Evolutionary conservation across 2,329 filamentous ascomycete genomes (phyloP), one percentile per base, ranked within the genome.

Genomic region (Epichloe brachyelytri): DNA sequence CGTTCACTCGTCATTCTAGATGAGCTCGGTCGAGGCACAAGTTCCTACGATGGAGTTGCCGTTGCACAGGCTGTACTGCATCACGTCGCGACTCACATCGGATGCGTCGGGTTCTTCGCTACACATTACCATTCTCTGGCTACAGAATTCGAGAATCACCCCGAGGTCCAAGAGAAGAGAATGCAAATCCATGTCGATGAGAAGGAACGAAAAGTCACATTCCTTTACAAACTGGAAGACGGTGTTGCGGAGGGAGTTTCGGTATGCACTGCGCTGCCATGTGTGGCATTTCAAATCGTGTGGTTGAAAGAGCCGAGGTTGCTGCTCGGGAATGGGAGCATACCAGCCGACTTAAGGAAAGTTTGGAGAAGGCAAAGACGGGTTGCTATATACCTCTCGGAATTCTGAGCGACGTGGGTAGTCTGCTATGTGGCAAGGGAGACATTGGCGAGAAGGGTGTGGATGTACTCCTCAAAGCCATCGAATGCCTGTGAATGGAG

Each of bases 201-300:
- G 4, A 79, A 77, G 45, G 78, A 88, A 52, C 79, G 88, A 22
- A 82, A 83, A n/a, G 83, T 98, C n/a, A 96, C 91, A 0, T 98
- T 98, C 70, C 66, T 98, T 51, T 98, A 98, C 71, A 90, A 88
- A 62, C 78, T 98, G 0, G 93, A 97, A 67, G 80, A 88, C 14
- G 93, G 93, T 2, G 88, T 97, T 10, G 93, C 93, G 0, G 90
- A 97, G 67, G 93, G 15, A 95, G 88, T 62, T 98, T 97, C 62
- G 93, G 93, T 60, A 98, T 98, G 93, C 93, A 98, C 67, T 98
- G 93, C 64, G 93, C 93, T 1, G 85, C 88, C 54, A 98, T 98
- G 93, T 98, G 93, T 60, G 93, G 93, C 1, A 97, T 98, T 56
- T 81, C 88, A 0, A 73, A 74, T 43, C 83, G 83, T 51, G 82